Conservation (phyloP, 495 filamentous ascomycete genomes). For the Evansstolkia leycettana region DNA sequence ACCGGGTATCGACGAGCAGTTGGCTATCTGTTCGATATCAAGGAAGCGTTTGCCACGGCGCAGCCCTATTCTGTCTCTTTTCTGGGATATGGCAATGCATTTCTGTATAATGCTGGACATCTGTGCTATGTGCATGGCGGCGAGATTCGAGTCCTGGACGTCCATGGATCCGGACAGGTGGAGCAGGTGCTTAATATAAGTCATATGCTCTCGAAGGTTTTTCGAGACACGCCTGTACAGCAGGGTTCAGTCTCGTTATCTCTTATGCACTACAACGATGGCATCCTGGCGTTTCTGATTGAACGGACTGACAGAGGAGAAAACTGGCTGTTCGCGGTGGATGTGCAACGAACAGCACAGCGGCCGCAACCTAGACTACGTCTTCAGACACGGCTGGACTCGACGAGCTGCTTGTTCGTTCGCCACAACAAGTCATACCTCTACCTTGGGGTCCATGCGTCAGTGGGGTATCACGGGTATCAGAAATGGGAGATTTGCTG, state of each 20-base stretch:
- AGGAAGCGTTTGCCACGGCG: slow-evolving; percentile 48
- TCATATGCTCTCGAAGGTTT: slow-evolving; percentile 25
- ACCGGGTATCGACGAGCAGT: slow-evolving; percentile 43
- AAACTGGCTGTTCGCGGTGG: slow-evolving; percentile 47
- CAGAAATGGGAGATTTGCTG: slow-evolving; percentile 54
- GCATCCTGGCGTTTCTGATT: slow-evolving; percentile 43
- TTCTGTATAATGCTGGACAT: slow-evolving; percentile 49
- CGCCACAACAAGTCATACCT: slow-evolving; percentile 53
- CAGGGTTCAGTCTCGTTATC: slow-evolving; percentile 36
- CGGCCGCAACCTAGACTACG: slow-evolving; percentile 26
- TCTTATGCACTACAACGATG: slow-evolving; percentile 49
- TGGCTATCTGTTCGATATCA: slow-evolving; percentile 45
- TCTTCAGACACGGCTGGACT: slow-evolving; percentile 25
- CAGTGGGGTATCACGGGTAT: too few species aligned
- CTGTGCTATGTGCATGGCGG: slow-evolving; percentile 47
- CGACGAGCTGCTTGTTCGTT: slow-evolving; percentile 48
- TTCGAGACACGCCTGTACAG: slow-evolving; percentile 10
- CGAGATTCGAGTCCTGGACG: slow-evolving; percentile 50
- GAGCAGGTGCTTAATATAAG: slow-evolving; percentile 51
- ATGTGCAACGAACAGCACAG: slow-evolving; percentile 24
- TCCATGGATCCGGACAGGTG: slow-evolving; percentile 34
- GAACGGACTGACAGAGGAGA: slow-evolving; percentile 25
- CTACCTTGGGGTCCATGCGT: too few species aligned
- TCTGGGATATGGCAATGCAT: slow-evolving; percentile 47
- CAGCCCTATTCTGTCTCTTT: slow-evolving; percentile 48